Evolutionary conservation across 2,329 filamentous ascomycete species (phyloP).

Genomic region (Neofusicoccum cordaticola): DNA sequence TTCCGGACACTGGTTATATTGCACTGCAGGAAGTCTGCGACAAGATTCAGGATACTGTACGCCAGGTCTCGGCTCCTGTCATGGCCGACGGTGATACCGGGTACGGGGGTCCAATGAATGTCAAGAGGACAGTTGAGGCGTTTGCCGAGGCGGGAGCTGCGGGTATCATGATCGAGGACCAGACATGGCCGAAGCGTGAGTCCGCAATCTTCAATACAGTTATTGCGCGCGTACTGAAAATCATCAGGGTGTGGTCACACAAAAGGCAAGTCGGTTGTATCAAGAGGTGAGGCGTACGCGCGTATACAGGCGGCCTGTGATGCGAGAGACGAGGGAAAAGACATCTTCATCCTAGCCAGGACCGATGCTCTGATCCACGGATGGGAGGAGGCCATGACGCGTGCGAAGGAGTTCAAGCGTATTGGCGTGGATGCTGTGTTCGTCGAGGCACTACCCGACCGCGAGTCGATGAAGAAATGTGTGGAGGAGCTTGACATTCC

Average conservation of each 20-base stretch:
- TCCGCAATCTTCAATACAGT: background rate
- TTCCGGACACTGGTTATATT: constrained; percentile 52
- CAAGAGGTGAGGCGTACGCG: constrained; percentile 46
- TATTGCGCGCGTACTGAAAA: background rate
- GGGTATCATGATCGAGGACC: constrained; percentile 47
- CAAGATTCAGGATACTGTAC: constrained; percentile 44
- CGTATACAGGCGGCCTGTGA: constrained; percentile 48
- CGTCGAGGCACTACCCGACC: constrained; percentile 45
- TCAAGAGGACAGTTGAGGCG: constrained; percentile 44
- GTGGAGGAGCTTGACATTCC: constrained; percentile 40
- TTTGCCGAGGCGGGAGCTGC: constrained; percentile 42
- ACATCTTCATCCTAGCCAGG: constrained; percentile 48
- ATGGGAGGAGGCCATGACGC: constrained; percentile 45
- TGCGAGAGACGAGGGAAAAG: constrained; percentile 44
- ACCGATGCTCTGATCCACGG: constrained; percentile 45
- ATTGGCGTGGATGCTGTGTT: constrained; percentile 49
- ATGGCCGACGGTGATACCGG: constrained; percentile 50
- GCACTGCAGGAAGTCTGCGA: constrained; percentile 47
- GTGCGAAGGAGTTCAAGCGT: constrained; percentile 42
- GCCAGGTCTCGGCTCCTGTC: constrained; percentile 41
- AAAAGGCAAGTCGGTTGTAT: constrained; percentile 47
- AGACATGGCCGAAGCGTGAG: constrained; percentile 50
- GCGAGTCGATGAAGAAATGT: constrained; percentile 39
- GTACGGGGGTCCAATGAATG: constrained; percentile 50
- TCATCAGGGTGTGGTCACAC: constrained; percentile 45